Conservation (phyloP, 1,139 yeast species). For the Taiozyma onychis region DNA sequence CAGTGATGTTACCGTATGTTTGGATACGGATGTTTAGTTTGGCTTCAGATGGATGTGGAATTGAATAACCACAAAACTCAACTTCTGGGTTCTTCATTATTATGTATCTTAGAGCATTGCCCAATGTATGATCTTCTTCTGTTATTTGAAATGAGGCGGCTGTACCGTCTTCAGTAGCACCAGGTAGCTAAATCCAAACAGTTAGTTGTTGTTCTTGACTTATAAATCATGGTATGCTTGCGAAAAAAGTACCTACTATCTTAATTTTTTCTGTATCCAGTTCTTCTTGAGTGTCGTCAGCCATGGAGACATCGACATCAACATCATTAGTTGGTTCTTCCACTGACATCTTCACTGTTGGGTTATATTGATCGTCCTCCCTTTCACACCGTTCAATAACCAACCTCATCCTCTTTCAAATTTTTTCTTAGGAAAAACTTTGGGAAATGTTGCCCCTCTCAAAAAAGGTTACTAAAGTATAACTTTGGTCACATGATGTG, state of each 20-base stretch:
- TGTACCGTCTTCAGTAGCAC: slow-evolving; percentile 90
- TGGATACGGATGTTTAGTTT: slow-evolving; percentile 88
- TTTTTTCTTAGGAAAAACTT: neutral
- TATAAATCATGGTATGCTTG: neutral
- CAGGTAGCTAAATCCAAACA: slow-evolving; percentile 48
- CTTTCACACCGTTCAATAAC: no score
- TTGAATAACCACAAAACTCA: slow-evolving; percentile 96
- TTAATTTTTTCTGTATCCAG: slow-evolving; percentile 35
- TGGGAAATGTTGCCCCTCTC: no score
- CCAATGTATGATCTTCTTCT: slow-evolving; percentile 94
- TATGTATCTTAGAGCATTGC: slow-evolving; percentile 87
- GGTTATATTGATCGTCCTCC: neutral
- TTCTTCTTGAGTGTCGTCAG: slow-evolving; percentile 30
- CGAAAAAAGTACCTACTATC: slow-evolving; percentile 17
- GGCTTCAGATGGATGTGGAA: slow-evolving; percentile 97
- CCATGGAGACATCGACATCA: slow-evolving; percentile 24
- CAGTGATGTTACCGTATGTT: slow-evolving; percentile 84
- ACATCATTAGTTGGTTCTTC: slow-evolving; percentile 23
- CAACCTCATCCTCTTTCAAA: neutral
- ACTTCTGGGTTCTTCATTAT: slow-evolving; percentile 98
- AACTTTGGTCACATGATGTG: neutral
- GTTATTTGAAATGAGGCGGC: slow-evolving; percentile 91
- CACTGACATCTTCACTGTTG: slow-evolving; percentile 11
- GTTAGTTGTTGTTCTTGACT: slow-evolving; percentile 1
- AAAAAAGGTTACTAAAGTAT: neutral